Conservation (phyloP, 805 yeast species). For the Cyberlindnera meyerae region DNA sequence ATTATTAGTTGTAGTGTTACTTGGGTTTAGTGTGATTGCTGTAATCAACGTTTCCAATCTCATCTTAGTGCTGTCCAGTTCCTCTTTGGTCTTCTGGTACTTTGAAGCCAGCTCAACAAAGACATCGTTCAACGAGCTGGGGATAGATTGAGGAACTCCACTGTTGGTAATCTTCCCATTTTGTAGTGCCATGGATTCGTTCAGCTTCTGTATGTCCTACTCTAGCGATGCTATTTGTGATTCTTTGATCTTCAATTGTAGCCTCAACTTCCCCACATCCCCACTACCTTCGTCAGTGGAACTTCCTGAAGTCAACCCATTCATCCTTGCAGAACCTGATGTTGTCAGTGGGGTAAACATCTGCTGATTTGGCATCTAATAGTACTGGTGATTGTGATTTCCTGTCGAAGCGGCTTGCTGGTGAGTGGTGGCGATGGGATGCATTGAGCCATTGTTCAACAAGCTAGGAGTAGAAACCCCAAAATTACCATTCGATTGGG, state of each 20-base stretch:
- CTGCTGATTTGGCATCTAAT: too few relatives aligned
- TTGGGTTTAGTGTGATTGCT: conserved; percentile 48
- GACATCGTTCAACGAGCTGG: conserved; percentile 40
- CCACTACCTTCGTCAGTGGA: neutral
- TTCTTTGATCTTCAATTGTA: conserved; percentile 53
- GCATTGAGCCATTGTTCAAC: too few relatives aligned
- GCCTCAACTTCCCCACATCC: conserved; percentile 37
- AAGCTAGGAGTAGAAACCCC: too few relatives aligned
- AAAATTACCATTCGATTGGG: too few relatives aligned
- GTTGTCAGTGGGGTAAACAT: conserved; percentile 1
- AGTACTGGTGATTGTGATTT: too few relatives aligned
- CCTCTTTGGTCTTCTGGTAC: conserved; percentile 42
- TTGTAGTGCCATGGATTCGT: conserved; percentile 18
- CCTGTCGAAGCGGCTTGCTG: too few relatives aligned
- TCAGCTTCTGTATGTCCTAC: conserved; percentile 37
- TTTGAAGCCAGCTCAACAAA: conserved; percentile 45
- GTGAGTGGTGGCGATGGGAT: too few relatives aligned
- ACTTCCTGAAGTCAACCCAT: neutral
- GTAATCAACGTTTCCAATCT: conserved; percentile 60
- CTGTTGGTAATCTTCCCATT: neutral
- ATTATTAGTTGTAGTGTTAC: conserved; percentile 39
- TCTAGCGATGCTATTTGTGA: conserved; percentile 43
- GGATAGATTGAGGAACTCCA: conserved; percentile 26
- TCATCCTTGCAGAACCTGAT: conserved; percentile 1
- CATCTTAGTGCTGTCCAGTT: conserved; percentile 55